phyloP scores from a whole-genome alignment of 805 yeast species.

The Saccharomyces mikatae region DNA sequence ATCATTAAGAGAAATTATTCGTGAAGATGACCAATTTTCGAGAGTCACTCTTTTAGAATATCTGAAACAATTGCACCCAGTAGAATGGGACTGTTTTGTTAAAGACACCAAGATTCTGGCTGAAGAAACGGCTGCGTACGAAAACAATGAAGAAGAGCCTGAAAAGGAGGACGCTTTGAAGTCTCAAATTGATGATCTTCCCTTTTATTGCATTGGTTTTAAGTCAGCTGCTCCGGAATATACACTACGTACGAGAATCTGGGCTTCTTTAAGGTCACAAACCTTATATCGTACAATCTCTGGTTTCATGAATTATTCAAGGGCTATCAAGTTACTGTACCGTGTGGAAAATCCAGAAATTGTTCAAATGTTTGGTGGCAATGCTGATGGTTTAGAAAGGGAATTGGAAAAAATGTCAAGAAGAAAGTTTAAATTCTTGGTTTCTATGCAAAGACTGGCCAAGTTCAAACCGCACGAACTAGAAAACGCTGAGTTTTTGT shows the following conservation, averaged over 20 bases:
- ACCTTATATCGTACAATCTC: constrained; percentile 94
- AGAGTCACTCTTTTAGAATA: constrained; percentile 90
- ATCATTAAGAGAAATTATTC: constrained; percentile 86
- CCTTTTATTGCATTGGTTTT: constrained; percentile 93
- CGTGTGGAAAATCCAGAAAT: constrained; percentile 92
- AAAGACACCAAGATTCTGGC: constrained; percentile 92
- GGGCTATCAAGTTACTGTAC: constrained; percentile 87
- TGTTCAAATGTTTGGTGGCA: constrained; percentile 97
- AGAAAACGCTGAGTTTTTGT: constrained; percentile 71
- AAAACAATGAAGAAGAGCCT: constrained; percentile 34
- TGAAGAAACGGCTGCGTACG: constrained; percentile 79
- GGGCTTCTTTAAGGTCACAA: constrained; percentile 97
- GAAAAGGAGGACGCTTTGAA: constrained; percentile 63
- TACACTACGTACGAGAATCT: constrained; percentile 89
- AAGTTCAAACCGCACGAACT: constrained; percentile 64
- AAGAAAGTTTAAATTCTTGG: constrained; percentile 72
- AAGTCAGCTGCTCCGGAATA: constrained; percentile 96
- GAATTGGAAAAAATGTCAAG: constrained; percentile 86
- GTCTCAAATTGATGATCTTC: constrained; percentile 79
- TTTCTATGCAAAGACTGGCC: constrained; percentile 78
- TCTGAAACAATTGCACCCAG: constrained; percentile 88
- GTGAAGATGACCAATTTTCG: constrained; percentile 94
- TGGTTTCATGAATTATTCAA: constrained; percentile 96
- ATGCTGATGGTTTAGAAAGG: constrained; percentile 89
- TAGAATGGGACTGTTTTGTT: constrained; percentile 96